Percentiles rank a stretch among this genome's conserved stretches.
Evolutionary conservation across 306 rosid species (phyloP).

Genomic region (Parietaria judaica): DNA sequence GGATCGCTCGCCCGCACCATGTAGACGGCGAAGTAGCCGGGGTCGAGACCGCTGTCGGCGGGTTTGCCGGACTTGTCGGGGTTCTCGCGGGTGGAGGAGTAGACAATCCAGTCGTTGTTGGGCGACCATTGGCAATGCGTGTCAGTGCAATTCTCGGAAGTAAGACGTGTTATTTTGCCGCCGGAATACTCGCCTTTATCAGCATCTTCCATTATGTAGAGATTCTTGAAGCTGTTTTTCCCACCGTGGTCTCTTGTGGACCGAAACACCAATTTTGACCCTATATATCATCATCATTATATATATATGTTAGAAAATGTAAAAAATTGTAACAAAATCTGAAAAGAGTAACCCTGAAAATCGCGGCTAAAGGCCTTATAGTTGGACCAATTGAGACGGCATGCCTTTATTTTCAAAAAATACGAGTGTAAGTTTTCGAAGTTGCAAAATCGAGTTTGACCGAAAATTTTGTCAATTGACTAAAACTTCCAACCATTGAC

Average conservation of each 20-base stretch:
- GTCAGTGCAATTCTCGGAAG: neutral
- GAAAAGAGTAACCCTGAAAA: too few species aligned
- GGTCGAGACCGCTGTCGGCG: neutral
- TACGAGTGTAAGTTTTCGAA: too few species aligned
- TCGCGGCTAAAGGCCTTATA: too few species aligned
- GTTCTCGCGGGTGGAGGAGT: neutral
- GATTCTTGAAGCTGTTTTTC: neutral
- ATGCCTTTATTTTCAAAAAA: too few species aligned
- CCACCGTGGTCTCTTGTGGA: neutral
- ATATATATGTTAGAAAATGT: too few species aligned
- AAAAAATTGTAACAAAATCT: too few species aligned
- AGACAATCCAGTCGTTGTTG: neutral
- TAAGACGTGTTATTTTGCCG: neutral
- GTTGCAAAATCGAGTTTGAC: too few species aligned
- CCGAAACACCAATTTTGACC: constrained; percentile 3
- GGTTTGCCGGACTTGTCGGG: neutral
- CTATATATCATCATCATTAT: neutral
- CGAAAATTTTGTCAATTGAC: too few species aligned
- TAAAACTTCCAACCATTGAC: too few species aligned
- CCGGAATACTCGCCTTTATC: neutral
- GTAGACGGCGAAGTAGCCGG: neutral
- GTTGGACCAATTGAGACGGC: too few species aligned
- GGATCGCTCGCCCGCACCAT: neutral
- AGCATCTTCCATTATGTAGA: neutral
- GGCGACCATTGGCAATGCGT: constrained; percentile 3